Base-by-base conservation (phyloP, 345 rosid genomes). In the Raphanus raphanistrum region DNA sequence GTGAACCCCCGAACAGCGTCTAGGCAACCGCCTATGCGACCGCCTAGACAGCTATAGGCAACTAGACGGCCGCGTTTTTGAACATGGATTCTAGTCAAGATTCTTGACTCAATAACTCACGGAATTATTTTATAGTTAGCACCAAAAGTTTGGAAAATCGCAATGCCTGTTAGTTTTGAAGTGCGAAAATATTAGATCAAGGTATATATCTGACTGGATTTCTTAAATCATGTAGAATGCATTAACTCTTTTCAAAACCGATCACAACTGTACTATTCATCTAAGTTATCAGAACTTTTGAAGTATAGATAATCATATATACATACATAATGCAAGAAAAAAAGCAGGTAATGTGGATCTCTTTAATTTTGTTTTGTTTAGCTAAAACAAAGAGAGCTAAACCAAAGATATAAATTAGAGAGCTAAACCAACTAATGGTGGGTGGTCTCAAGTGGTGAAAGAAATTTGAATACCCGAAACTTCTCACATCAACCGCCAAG, bases 81-180 rank as follows among this genome's bases (percentile, higher is more conserved):
- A 21, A 21, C 21, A 21, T 0, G 21, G 21, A 21, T 21, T 21
- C 21, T 21, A 21, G 21, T 45, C 52, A 12, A 45, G 52, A 45
- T 45, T 45, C 52, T 45, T 45, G 52, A 45, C 52, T 61, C 65
- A 28, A 61, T 4, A 29, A 61, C 17, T 61, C 36, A 28, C n/a
- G 36, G 2, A 61, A 13, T 43, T 41, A 10, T 61, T 28, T 72
- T 61, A 15, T 71, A n/a, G 60, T n/a, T 72, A 72, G 28, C 58
- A 61, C 75, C 57, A 71, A 27, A 28, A 43, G 6, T 8, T 59
- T 57, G 48, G 27, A 59, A 71, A 71, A 8, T 36, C 38, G n/a
- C 1, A 10, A 7, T 12, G 36, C 17, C 35, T 15, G 65, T 28
- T 61, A 61, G 65, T 28, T 28, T 61, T 28, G 65, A 28, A 29